Base-by-base conservation (phyloP, 306 rosid genomes). In the Purshia tridentata region DNA sequence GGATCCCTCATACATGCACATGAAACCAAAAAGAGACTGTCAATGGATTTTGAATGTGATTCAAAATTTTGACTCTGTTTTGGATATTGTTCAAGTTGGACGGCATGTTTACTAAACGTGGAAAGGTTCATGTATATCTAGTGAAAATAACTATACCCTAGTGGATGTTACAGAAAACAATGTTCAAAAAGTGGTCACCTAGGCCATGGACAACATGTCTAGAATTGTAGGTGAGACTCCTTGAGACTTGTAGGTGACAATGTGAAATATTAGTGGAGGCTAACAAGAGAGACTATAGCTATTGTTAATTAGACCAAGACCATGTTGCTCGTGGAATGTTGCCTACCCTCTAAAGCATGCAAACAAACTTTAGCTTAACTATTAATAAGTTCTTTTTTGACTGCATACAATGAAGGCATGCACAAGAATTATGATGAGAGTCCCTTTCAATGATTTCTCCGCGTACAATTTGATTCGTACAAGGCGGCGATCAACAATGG, bases 141-240 rank as follows among this genome's bases (percentile, higher is more conserved):
- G 42, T 58, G 18, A 58, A 23, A 29, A 10, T 29, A 29, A 8
- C 13, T 4, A 13, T 50, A 29, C 35, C 35, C 35, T 29, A 2
- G 1, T 29, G 35, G 35, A 29, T 12, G n/a, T 18, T 50, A 15
- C 6, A 15, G n/a, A 13, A 50, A 29, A 50, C 0, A 50, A 13
- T 50, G 54, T 4, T 15, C 14, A 14, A 4, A 5, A 3, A 50
- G 14, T 13, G 54, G 13, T 50, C 54, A 6, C 3, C 54, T 50
- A 58, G 4, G 4, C 29, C 20, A 35, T 19, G 39, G 9, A 14
- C 1, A 16, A 55, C 10, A 39, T 14, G 23, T 61, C 47, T 18
- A 37, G 48, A 61, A 40, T 39, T 18, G 67, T 61, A 61, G 67
- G 67, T 61, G 67, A 61, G 47, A 61, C 65, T 61, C 6, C 10